Evolutionary conservation across 2,329 filamentous ascomycete species (phyloP), one percentile per base, ranked within the genome.

Genomic region (Lasiodiplodia theobromae): DNA sequence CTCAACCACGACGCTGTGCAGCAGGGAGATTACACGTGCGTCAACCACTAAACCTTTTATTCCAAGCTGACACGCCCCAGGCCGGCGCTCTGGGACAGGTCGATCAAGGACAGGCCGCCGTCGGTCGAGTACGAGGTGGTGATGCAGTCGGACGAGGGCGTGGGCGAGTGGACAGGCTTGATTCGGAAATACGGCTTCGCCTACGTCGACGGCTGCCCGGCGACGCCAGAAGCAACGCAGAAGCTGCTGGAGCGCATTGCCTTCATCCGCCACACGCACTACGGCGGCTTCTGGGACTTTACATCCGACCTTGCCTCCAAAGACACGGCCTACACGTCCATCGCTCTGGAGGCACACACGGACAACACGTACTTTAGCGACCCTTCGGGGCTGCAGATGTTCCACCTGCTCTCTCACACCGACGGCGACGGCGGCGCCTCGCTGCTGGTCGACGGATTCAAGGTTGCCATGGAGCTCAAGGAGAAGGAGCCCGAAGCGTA

Each of bases 361-460:
- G 96, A 99, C 81, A 98, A 89, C 7, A 97, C 95, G 0, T 98
- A 99, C 80, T 98, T 98, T 81, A 94, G 89, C 25, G 95, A 98
- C 71, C 95, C 96, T 0, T 90, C 92, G 2, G 93, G 95, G 11
- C 86, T 99, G 40, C 96, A 99, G 78, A 89, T 96, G 31, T 96
- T 99, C 79, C 96, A 99, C 77, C 84, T 97, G 57, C 86, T 98
- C 34, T 96, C 92, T 0, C 93, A 96, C 78, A 91, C 89, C 8
- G 81, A 85, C 2, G 86, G 88, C 25, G 78, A 79, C 3, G 96
- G 95, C 11, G 96, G 96, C 6, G 85, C 89, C 65, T 94, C 91
- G 0, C 84, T 96, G 0, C 88, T 99, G 0, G 91, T 97, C 0
- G 96, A 99, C 77, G 94, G 92, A 0, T 97, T 97, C 78, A 62